phyloP scores from a whole-genome alignment of 306 rosid genomes.

The Dalbergia cochinchinensis region DNA sequence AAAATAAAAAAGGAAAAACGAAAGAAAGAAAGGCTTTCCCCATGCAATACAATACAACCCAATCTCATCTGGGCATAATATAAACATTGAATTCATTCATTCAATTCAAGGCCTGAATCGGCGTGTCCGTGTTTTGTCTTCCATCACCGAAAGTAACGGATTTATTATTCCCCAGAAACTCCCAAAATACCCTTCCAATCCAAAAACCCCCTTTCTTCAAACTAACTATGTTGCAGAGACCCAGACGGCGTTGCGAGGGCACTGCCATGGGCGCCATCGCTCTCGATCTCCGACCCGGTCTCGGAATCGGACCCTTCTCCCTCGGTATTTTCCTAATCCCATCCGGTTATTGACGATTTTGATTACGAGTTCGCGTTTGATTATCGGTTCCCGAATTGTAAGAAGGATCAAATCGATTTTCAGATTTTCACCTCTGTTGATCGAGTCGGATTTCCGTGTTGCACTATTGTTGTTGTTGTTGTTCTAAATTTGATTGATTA shows the following conservation, averaged over 20 bases:
- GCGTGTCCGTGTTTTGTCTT: conserved; percentile 7
- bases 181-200: conserved; percentile 28
- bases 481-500: conserved; percentile 13
- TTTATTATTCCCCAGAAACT: conserved; percentile 14
- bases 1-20: background rate
- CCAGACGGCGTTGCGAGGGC: conserved; percentile 95
- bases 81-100: background rate
- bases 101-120: conserved; percentile 8
- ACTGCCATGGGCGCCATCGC: conserved; percentile 98
- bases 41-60: background rate
- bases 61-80: background rate
- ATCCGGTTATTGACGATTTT: background rate
- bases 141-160: conserved; percentile 57
- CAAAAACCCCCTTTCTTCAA: background rate
- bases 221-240: conserved; percentile 72
- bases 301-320: conserved; percentile 89
- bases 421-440: background rate
- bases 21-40: background rate
- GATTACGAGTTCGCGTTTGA: background rate
- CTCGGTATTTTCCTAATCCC: conserved; percentile 57
- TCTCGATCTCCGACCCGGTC: conserved; percentile 95
- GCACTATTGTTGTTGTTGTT: background rate
- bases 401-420: conserved; percentile 8
- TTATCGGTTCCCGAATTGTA: conserved; percentile 2
- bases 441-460: background rate